Conservation (phyloP, 108 stramenopile species). For the Cylindrotheca closterium region DNA sequence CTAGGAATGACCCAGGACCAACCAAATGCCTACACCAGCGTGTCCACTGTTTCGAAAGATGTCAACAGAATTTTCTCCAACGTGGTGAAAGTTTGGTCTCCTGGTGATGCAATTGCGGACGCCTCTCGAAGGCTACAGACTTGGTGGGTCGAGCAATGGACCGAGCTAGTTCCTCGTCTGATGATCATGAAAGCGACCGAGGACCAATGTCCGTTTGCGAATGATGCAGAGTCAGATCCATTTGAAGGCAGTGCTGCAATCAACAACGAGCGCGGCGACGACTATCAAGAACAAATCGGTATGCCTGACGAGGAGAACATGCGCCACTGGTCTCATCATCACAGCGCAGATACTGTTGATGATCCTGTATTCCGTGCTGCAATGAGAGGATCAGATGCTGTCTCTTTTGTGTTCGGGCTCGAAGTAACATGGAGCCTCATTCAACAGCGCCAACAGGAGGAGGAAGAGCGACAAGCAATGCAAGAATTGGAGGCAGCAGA, state of each 20-base stretch:
- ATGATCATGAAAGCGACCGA: constrained; percentile 81
- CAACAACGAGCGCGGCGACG: constrained; percentile 81
- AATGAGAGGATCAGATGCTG: constrained; percentile 81
- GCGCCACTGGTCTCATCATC: constrained; percentile 93
- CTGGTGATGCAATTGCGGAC: constrained; percentile 70
- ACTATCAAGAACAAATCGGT: constrained; percentile 88
- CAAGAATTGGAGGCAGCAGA: constrained; percentile 53
- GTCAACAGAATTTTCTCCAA: constrained; percentile 90
- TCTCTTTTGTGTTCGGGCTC: constrained; percentile 94
- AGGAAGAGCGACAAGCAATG: constrained; percentile 76
- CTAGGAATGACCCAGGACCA: constrained; percentile 33
- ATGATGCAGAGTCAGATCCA: not conserved
- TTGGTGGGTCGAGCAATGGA: constrained; percentile 86
- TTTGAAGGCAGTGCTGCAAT: constrained; percentile 15
- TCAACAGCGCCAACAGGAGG: constrained; percentile 86
- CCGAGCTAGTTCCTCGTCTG: constrained; percentile 70
- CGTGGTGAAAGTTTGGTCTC: constrained; percentile 86
- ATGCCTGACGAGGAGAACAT: constrained; percentile 97
- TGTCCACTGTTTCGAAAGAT: constrained; percentile 88
- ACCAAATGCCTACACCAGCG: constrained; percentile 52
- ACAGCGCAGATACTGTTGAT: constrained; percentile 86
- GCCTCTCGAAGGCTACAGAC: constrained; percentile 68
- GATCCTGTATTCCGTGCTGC: constrained; percentile 92
- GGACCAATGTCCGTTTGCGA: constrained; percentile 17
- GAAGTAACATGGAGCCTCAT: constrained; percentile 93